Conservation (phyloP, 176 grass and related monocot genomes). For the Puya raimondii region DNA sequence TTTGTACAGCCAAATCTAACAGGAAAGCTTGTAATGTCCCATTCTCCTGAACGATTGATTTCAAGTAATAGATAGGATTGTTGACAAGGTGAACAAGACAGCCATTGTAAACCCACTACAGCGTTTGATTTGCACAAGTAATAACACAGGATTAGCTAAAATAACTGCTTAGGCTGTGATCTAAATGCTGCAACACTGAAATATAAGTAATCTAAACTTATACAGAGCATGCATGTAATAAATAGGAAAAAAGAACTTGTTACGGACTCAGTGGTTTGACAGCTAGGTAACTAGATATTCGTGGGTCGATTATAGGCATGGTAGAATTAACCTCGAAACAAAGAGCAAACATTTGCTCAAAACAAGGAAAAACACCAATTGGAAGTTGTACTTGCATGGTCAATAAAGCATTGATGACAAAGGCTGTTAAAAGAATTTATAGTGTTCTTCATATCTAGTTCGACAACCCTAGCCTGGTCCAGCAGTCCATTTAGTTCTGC, state of each 20-base stretch:
- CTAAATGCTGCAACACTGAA: too few relatives aligned
- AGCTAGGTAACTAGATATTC: neutral
- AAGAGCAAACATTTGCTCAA: conserved; percentile 12
- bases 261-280: neutral
- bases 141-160: too few relatives aligned
- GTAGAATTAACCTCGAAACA: neutral
- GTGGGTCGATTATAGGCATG: neutral
- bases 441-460: conserved; percentile 64
- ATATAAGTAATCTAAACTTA: too few relatives aligned
- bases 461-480: conserved; percentile 30
- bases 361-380: conserved; percentile 15
- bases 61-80: too few relatives aligned
- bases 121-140: too few relatives aligned
- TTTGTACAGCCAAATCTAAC: too few relatives aligned
- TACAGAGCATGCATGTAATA: too few relatives aligned
- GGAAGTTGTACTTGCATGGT: conserved; percentile 76
- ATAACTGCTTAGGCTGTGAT: too few relatives aligned
- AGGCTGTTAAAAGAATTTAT: conserved; percentile 35
- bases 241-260: neutral
- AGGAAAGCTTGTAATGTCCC: too few relatives aligned
- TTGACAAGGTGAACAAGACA: too few relatives aligned
- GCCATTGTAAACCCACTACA: too few relatives aligned
- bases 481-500: conserved; percentile 46
- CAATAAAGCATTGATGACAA: conserved; percentile 32
- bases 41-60: too few relatives aligned